phyloP scores from a whole-genome alignment of 2,329 filamentous ascomycete species.

The Talaromyces albobiverticillius region DNA sequence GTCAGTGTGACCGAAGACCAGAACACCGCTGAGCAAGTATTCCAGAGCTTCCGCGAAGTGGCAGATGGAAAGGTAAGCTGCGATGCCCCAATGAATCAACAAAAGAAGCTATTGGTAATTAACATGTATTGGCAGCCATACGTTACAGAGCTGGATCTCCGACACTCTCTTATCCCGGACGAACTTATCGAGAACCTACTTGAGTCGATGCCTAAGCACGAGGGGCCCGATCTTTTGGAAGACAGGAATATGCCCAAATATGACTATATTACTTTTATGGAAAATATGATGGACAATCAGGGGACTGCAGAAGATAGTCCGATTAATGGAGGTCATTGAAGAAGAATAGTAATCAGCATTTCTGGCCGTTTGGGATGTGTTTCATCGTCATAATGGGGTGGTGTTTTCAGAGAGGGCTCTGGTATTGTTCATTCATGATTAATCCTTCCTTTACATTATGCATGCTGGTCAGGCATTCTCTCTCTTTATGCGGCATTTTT shows the following conservation, averaged over 20 bases:
- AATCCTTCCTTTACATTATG: neutral
- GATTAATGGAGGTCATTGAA: conserved; percentile 11
- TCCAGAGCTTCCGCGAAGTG: conserved; percentile 95
- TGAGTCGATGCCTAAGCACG: conserved; percentile 79
- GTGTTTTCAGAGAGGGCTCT: neutral
- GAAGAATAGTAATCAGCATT: conserved; percentile 8
- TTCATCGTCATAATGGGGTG: conserved; percentile 2
- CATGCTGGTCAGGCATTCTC: conserved; percentile 13
- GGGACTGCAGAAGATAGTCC: conserved; percentile 20
- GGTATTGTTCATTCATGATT: neutral
- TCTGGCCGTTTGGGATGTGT: conserved; percentile 1
- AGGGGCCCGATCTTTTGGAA: conserved; percentile 78
- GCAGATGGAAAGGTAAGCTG: conserved; percentile 81
- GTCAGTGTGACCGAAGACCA: conserved; percentile 98
- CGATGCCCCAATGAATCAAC: conserved; percentile 12
- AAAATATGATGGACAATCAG: conserved; percentile 64
- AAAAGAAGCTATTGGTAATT: neutral
- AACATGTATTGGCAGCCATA: conserved; percentile 60
- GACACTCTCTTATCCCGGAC: conserved; percentile 92
- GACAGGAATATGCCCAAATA: conserved; percentile 84
- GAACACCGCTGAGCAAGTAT: conserved; percentile 97
- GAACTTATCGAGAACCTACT: conserved; percentile 93
- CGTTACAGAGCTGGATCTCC: conserved; percentile 94
- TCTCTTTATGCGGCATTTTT: too few species aligned
- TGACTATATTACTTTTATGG: conserved; percentile 97